Conservation (phyloP, 2,329 filamentous ascomycete genomes). For the Arthrobotrys sinensis region DNA sequence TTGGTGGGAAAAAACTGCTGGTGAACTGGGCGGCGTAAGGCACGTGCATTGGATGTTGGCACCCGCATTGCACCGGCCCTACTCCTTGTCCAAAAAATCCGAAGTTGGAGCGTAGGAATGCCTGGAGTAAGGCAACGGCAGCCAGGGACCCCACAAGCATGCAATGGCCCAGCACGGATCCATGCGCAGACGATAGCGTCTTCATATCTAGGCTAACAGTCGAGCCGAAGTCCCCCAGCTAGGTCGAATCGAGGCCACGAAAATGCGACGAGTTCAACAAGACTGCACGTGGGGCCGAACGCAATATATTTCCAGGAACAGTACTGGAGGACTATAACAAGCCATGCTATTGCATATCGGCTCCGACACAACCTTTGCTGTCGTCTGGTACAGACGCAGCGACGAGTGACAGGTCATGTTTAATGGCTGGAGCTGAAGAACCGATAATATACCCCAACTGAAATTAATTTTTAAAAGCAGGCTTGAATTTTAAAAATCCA, state of each 20-base stretch:
- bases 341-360: constrained; percentile 60
- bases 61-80: constrained; percentile 48
- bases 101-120: constrained; percentile 47
- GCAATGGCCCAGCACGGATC: constrained; percentile 57
- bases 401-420: constrained; percentile 52
- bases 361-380: constrained; percentile 54
- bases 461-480: constrained; percentile 50
- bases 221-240: constrained; percentile 43
- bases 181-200: constrained; percentile 50
- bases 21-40: constrained; percentile 57
- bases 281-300: constrained; percentile 49
- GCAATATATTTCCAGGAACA: constrained; percentile 60
- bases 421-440: constrained; percentile 40
- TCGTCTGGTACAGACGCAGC: constrained; percentile 52
- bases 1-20: constrained; percentile 44
- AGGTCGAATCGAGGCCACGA: constrained; percentile 47
- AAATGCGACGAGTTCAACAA: constrained; percentile 27
- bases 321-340: constrained; percentile 47
- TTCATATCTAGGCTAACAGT: constrained; percentile 47
- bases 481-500: constrained; percentile 53
- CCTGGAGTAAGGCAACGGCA: constrained; percentile 45
- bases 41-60: constrained; percentile 47
- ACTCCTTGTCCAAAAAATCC: constrained; percentile 43
- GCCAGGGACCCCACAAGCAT: constrained; percentile 47
- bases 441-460: constrained; percentile 50